A percentile compares a stretch with the other conserved stretches of the same genome.
These are phyloP conservation scores for Trichophyton schoenleinii DNA, from an alignment of 2,329 filamentous ascomycete genomes.

Conservation along the genomic window DNA sequence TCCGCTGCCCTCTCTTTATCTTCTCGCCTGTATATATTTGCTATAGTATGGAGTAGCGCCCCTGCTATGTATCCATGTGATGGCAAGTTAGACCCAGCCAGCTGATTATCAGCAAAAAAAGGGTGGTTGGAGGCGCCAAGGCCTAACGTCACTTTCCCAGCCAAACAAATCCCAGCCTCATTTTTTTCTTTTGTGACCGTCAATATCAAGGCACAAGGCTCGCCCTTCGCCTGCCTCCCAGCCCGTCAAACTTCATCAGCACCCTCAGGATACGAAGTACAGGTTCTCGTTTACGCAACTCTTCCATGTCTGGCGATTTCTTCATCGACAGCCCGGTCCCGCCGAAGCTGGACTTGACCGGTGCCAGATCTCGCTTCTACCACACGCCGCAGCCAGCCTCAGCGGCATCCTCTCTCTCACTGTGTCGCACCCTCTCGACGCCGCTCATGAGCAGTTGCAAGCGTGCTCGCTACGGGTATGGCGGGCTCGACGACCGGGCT, in stretches of 20 bases:
- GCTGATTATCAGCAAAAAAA: background rate
- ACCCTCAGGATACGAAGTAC: background rate
- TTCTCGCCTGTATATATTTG: background rate
- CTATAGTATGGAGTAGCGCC: background rate
- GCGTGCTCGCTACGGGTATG: conserved; percentile 12
- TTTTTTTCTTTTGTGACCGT: background rate
- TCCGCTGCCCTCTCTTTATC: background rate
- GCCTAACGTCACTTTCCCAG: background rate
- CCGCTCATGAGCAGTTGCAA: conserved; percentile 10
- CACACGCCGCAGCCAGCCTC: conserved; percentile 25
- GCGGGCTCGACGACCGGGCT: conserved; percentile 4
- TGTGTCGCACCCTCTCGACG: conserved; percentile 25
- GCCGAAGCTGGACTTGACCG: conserved; percentile 27
- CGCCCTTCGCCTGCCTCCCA: no score
- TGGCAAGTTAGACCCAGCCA: background rate
- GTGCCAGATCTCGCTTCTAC: conserved; percentile 27
- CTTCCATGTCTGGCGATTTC: conserved; percentile 17
- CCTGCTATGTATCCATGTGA: background rate
- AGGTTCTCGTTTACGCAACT: background rate
- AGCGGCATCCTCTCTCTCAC: conserved; percentile 28
- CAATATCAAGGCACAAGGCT: background rate
- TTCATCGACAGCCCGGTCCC: conserved; percentile 26
- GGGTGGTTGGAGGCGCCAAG: background rate
- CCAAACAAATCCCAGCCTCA: background rate
- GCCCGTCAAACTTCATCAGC: no score